Conservation (phyloP, 2,329 filamentous ascomycete species). For the Aspergillus texensis region DNA sequence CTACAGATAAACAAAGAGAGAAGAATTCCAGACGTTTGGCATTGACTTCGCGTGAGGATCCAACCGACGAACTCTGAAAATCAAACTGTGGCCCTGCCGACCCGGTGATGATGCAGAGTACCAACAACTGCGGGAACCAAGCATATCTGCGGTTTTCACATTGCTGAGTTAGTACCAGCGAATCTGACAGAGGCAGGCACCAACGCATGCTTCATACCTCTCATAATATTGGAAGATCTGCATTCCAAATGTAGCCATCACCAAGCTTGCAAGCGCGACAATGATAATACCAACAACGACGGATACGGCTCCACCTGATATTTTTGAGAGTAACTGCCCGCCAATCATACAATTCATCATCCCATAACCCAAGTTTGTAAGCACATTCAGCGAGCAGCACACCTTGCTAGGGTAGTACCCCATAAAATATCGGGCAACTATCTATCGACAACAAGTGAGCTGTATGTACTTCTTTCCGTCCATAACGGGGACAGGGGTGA, state of each 20-base stretch:
- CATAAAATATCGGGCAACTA: constrained; percentile 47
- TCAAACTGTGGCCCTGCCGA: constrained; percentile 41
- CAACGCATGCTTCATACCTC: constrained; percentile 28
- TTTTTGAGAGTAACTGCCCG: constrained; percentile 47
- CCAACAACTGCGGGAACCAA: constrained; percentile 47
- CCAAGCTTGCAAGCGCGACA: constrained; percentile 37
- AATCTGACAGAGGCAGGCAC: not conserved
- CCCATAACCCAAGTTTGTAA: constrained; percentile 47
- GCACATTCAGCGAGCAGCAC: constrained; percentile 43
- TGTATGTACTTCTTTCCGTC: not conserved
- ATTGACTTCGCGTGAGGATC: constrained; percentile 29
- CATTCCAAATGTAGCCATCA: constrained; percentile 45
- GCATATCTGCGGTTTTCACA: constrained; percentile 29
- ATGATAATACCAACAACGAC: constrained; percentile 44
- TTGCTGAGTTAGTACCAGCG: not conserved
- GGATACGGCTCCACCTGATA: constrained; percentile 41
- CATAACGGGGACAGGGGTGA: not conserved
- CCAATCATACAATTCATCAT: constrained; percentile 48
- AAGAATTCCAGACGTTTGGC: constrained; percentile 43
- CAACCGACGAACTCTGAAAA: constrained; percentile 33
- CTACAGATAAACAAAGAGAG: constrained; percentile 39
- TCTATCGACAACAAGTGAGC: constrained; percentile 29
- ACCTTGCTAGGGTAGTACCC: constrained; percentile 48
- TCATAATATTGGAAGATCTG: constrained; percentile 48
- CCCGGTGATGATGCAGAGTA: constrained; percentile 44